Conservation (phyloP, 768 basidiomycete species). For the Strobilomyces dryophilus region DNA sequence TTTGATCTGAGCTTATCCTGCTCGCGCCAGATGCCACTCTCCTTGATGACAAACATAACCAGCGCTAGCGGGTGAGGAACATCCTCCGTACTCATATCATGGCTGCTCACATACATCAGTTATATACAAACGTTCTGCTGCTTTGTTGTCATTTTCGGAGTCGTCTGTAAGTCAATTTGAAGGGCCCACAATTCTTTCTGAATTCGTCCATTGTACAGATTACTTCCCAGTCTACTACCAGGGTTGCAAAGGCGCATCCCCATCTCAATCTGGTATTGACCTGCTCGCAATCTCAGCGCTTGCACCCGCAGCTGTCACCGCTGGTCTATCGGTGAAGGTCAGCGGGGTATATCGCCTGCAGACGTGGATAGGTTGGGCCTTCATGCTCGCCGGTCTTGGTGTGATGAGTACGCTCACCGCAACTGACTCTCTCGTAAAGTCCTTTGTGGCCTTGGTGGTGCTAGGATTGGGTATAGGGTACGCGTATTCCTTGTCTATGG, state of each 20-base stretch:
- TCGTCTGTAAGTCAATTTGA: conserved; percentile 19
- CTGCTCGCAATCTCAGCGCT: conserved; percentile 18
- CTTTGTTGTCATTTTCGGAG: not conserved
- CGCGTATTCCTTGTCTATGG: not conserved
- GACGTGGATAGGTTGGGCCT: conserved; percentile 30
- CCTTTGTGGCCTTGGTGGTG: conserved; percentile 9
- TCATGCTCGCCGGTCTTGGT: conserved; percentile 33
- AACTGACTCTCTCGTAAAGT: conserved; percentile 20
- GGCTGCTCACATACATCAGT: not conserved
- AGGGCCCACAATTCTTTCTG: not conserved
- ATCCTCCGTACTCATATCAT: not conserved
- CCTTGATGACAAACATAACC: conserved; percentile 27
- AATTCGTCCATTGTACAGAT: not conserved
- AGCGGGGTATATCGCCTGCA: conserved; percentile 32
- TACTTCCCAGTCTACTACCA: conserved; percentile 41
- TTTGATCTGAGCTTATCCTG: not conserved
- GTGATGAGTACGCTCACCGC: conserved; percentile 29
- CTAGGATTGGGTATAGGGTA: conserved; percentile 1
- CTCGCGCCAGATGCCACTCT: not conserved
- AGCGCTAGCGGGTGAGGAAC: conserved; percentile 24
- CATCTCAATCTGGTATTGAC: conserved; percentile 29
- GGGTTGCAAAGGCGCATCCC: conserved; percentile 33
- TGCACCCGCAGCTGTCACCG: conserved; percentile 28
- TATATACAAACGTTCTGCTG: not conserved
- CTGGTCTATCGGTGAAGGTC: conserved; percentile 28